A percentile compares a stretch with the other conserved stretches of the same genome.
Conservation (phyloP, 2,329 filamentous ascomycete species). For the Cercospora beticola region DNA sequence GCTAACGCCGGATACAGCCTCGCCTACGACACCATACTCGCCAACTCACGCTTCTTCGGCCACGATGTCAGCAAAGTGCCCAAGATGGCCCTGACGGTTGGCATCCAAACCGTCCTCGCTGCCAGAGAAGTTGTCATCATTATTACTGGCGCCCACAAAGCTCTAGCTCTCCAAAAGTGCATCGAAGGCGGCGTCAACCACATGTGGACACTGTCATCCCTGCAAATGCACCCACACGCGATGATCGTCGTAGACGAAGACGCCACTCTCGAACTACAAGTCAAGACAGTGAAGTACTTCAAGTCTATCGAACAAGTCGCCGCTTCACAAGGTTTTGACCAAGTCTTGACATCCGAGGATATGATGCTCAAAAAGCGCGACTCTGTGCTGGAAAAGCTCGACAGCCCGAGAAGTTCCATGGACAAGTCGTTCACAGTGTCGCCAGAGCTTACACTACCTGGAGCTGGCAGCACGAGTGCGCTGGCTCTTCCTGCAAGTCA, state of each 20-base stretch:
- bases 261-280: conserved; percentile 51
- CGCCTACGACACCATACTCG: conserved; percentile 81
- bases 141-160: conserved; percentile 78
- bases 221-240: conserved; percentile 78
- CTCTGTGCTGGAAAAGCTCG: conserved; percentile 38
- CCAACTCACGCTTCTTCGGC: conserved; percentile 81
- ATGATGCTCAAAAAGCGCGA: conserved; percentile 37
- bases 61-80: conserved; percentile 73
- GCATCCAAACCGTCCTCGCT: conserved; percentile 79
- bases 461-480: conserved; percentile 19
- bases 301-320: conserved; percentile 52
- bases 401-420: conserved; percentile 33
- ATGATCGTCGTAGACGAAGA: conserved; percentile 84
- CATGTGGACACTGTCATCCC: conserved; percentile 83
- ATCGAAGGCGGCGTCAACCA: conserved; percentile 82
- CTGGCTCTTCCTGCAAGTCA: conserved; percentile 17
- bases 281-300: conserved; percentile 50
- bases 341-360: conserved; percentile 42
- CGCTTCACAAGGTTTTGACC: conserved; percentile 46
- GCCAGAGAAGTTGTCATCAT: conserved; percentile 78
- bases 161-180: conserved; percentile 73
- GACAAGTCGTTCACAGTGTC: conserved; percentile 25
- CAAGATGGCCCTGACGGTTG: conserved; percentile 79
- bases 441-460: conserved; percentile 35
- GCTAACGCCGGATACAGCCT: conserved; percentile 40